These are phyloP conservation scores for Cymbidium sinense DNA, from an alignment of 106 monocot genomes.

Conservation along the genomic window DNA sequence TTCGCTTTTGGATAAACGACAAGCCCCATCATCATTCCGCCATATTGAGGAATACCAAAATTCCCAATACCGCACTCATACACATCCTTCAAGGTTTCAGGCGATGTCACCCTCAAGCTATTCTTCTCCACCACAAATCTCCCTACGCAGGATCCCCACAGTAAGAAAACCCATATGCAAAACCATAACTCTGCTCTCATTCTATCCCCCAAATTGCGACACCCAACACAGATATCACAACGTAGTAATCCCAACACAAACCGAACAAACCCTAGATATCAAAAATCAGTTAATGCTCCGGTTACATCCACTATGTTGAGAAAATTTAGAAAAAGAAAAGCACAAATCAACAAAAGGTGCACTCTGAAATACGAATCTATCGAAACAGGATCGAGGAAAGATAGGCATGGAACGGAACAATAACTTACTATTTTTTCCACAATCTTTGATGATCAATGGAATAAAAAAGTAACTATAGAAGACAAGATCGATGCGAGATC, in stretches of 20 bases:
- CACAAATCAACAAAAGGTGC: no score
- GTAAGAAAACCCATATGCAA: constrained; percentile 28
- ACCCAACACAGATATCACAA: constrained; percentile 33
- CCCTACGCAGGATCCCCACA: constrained; percentile 36
- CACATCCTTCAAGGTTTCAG: constrained; percentile 40
- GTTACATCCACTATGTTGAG: no score
- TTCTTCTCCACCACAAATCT: constrained; percentile 80
- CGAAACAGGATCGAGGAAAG: no score
- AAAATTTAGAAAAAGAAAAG: neutral
- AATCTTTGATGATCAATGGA: neutral
- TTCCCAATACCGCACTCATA: constrained; percentile 73
- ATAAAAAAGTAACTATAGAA: no score
- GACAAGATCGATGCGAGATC: no score
- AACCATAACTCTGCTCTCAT: constrained; percentile 34
- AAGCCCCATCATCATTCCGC: constrained; percentile 60
- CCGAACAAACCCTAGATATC: constrained; percentile 15
- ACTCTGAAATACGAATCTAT: no score
- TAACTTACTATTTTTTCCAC: neutral
- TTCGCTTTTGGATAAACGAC: constrained; percentile 61
- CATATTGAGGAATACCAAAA: constrained; percentile 73
- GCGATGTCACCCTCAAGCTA: constrained; percentile 66
- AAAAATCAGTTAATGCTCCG: neutral
- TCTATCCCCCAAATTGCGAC: neutral
- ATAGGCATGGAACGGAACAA: no score
- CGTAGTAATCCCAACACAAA: constrained; percentile 16